Evolutionary conservation across 2,329 filamentous ascomycete genomes (phyloP).

Genomic region (Clathrospora elynae): DNA sequence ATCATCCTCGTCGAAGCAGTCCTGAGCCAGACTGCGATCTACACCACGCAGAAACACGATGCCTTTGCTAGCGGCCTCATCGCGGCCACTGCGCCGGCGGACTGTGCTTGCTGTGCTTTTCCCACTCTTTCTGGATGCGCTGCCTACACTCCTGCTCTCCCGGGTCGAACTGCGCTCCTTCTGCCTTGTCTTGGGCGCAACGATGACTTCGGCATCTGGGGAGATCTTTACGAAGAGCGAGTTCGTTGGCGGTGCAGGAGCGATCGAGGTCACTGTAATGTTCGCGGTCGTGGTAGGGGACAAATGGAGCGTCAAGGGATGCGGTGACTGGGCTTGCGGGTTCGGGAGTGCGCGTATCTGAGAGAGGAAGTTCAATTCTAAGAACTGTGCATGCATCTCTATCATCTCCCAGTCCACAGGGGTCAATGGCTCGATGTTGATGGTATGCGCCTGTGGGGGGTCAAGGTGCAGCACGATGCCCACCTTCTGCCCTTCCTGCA

Average conservation of each 20-base stretch:
- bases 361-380: conserved; percentile 89
- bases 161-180: conserved; percentile 68
- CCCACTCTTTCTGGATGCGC: conserved; percentile 77
- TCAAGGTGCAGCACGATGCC: conserved; percentile 78
- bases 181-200: conserved; percentile 86
- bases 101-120: conserved; percentile 76
- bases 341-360: conserved; percentile 95
- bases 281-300: conserved; percentile 96
- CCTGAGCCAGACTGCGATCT: conserved; percentile 69
- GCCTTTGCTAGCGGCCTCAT: conserved; percentile 68
- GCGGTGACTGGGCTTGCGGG: conserved; percentile 67
- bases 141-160: conserved; percentile 79
- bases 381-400: conserved; percentile 91
- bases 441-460: conserved; percentile 86
- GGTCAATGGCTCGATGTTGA: conserved; percentile 95
- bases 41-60: conserved; percentile 80
- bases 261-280: conserved; percentile 82
- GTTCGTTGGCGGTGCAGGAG: conserved; percentile 70
- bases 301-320: conserved; percentile 88
- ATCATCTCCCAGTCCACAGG: conserved; percentile 99
- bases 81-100: conserved; percentile 60
- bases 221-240: conserved; percentile 88
- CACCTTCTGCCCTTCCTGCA: conserved; percentile 80
- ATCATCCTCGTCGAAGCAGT: conserved; percentile 77
- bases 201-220: conserved; percentile 93